These are phyloP conservation scores for Pulveroboletus sp. DNA, from an alignment of 768 basidiomycete genomes.

Conservation along the genomic window DNA sequence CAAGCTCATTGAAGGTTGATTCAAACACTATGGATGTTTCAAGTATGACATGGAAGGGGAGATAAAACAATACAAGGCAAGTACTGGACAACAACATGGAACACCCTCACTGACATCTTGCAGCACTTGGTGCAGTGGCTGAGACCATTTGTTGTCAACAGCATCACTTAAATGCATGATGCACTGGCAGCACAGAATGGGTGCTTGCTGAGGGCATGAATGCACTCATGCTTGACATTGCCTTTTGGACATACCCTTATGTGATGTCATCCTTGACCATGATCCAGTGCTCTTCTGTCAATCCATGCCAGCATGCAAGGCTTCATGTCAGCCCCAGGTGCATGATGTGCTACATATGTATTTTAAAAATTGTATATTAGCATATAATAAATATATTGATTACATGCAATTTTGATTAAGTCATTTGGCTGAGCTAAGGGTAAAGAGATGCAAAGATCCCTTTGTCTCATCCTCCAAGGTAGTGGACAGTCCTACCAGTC, in stretches of 20 bases:
- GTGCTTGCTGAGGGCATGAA: slow-evolving; percentile 97
- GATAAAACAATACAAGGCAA: slow-evolving; percentile 86
- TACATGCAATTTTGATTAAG: too few relatives aligned
- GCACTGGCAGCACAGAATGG: slow-evolving; percentile 71
- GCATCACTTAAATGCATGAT: slow-evolving; percentile 77
- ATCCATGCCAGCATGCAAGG: too few relatives aligned
- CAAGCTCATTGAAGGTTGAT: slow-evolving; percentile 91
- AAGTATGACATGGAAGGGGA: slow-evolving; percentile 99
- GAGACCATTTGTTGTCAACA: slow-evolving; percentile 86
- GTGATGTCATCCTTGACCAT: slow-evolving; percentile 93
- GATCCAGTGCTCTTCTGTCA: too few relatives aligned
- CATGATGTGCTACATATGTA: too few relatives aligned
- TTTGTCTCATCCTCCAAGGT: too few relatives aligned
- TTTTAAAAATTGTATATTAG: too few relatives aligned
- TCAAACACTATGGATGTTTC: slow-evolving; percentile 96
- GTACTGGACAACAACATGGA: slow-evolving; percentile 4
- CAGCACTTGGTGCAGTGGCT: slow-evolving; percentile 82
- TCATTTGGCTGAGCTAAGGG: too few relatives aligned
- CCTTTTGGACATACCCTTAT: slow-evolving; percentile 96
- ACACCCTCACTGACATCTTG: background rate
- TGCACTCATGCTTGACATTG: slow-evolving; percentile 96
- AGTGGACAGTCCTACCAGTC: too few relatives aligned
- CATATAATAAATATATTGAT: too few relatives aligned
- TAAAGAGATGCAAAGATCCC: too few relatives aligned
- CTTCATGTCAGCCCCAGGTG: too few relatives aligned